These are phyloP conservation scores for Candida nitratophila DNA, from an alignment of 805 yeast species.

Conservation along the genomic window DNA sequence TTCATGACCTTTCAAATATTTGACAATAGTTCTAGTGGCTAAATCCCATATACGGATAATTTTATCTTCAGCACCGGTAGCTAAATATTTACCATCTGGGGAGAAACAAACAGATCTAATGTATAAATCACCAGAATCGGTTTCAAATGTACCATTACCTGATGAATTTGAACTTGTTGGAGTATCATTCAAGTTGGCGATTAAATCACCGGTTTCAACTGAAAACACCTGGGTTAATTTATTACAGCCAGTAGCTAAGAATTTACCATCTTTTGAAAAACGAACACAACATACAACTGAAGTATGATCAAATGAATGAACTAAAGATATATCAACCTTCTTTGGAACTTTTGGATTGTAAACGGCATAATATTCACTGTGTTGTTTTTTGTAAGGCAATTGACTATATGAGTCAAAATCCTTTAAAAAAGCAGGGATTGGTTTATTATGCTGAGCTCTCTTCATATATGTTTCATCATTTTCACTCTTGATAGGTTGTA, in stretches of 20 bases:
- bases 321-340: slow-evolving; percentile 75
- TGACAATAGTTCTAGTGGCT: slow-evolving; percentile 74
- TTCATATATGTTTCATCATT: slow-evolving; percentile 29
- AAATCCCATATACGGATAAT: slow-evolving; percentile 95
- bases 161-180: slow-evolving; percentile 32
- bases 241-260: slow-evolving; percentile 94
- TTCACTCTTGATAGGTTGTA: slow-evolving; percentile 10
- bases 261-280: slow-evolving; percentile 86
- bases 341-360: slow-evolving; percentile 83
- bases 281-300: slow-evolving; percentile 96
- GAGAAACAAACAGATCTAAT: slow-evolving; percentile 94
- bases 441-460: slow-evolving; percentile 54
- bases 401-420: slow-evolving; percentile 77
- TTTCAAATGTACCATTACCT: slow-evolving; percentile 38
- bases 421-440: slow-evolving; percentile 71
- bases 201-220: slow-evolving; percentile 84
- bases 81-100: slow-evolving; percentile 88
- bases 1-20: slow-evolving; percentile 87
- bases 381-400: slow-evolving; percentile 73
- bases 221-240: slow-evolving; percentile 91
- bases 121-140: slow-evolving; percentile 76
- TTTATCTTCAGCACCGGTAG: slow-evolving; percentile 90
- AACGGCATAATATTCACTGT: slow-evolving; percentile 77
- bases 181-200: slow-evolving; percentile 84
- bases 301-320: slow-evolving; percentile 85